A percentile compares a stretch with the other conserved stretches of the same genome.
phyloP scores from a whole-genome alignment of 768 basidiomycete species.

The Favolaschia claudopus region DNA sequence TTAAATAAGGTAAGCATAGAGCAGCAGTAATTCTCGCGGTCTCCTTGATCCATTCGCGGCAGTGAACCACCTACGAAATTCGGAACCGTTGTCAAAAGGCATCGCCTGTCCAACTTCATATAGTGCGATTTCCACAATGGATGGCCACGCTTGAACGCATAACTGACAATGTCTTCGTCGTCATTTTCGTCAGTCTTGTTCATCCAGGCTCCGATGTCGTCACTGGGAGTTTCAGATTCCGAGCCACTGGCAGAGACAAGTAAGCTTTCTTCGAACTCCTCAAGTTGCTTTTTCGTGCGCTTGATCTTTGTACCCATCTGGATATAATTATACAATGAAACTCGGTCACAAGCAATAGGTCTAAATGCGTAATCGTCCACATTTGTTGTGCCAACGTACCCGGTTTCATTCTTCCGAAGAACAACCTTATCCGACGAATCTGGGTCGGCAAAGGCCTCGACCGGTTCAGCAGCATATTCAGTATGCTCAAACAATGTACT shows the following conservation, averaged over 20 bases:
- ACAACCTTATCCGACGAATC: background rate
- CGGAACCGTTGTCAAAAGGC: constrained; percentile 22
- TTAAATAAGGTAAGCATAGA: constrained; percentile 33
- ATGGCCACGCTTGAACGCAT: background rate
- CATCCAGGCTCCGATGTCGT: too few species aligned
- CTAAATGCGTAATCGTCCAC: background rate
- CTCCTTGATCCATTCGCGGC: constrained; percentile 36
- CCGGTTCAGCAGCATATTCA: too few species aligned
- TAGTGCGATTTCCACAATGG: background rate
- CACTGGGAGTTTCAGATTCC: too few species aligned
- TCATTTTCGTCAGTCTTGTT: background rate
- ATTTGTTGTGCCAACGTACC: background rate
- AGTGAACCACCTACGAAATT: constrained; percentile 34
- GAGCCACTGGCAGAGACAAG: too few species aligned
- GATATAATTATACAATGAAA: background rate
- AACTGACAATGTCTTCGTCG: background rate
- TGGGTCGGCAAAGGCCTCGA: too few species aligned
- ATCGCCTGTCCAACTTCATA: background rate
- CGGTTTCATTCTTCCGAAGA: background rate
- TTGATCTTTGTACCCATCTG: background rate
- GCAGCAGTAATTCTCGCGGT: constrained; percentile 38
- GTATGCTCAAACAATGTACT: too few species aligned
- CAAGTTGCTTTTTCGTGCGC: background rate
- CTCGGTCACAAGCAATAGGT: background rate
- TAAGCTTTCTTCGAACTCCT: background rate